Percentiles rank a stretch among this genome's conserved stretches.
phyloP scores from a whole-genome alignment of 2,329 filamentous ascomycete species.

The Ceratocystis albifundus region DNA sequence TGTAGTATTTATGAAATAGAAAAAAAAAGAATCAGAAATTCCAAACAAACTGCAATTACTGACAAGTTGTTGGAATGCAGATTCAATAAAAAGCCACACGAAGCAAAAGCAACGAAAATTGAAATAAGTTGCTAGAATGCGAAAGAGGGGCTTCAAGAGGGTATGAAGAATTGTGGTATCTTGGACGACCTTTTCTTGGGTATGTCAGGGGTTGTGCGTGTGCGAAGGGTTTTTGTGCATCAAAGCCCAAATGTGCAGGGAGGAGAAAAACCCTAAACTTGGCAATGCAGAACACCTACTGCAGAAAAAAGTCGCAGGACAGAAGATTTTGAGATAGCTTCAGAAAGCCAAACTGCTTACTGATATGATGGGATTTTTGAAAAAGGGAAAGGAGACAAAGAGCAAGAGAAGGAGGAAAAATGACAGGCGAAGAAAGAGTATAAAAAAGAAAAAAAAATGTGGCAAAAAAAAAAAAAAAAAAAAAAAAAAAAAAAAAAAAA shows the following conservation, averaged over 20 bases:
- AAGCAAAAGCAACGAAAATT: not conserved
- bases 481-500: not conserved
- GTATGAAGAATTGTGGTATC: not conserved
- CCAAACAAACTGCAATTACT: not conserved
- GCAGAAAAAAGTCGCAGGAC: too few species aligned
- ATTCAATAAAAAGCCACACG: not conserved
- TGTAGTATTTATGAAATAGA: not conserved
- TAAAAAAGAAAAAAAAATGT: not conserved
- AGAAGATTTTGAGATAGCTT: not conserved
- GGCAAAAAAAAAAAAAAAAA: not conserved
- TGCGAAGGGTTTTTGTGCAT: too few species aligned
- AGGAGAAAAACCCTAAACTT: not conserved
- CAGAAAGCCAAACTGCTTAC: not conserved
- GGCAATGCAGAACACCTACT: too few species aligned
- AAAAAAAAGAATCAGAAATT: not conserved
- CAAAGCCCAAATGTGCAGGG: not conserved
- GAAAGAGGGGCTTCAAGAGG: not conserved
- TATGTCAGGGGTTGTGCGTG: not conserved
- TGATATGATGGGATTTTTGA: not conserved
- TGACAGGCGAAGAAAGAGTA: not conserved
- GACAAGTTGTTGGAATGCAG: not conserved
- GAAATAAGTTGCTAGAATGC: not conserved
- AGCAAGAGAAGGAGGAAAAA: not conserved
- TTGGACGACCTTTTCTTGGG: not conserved
- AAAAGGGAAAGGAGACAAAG: conserved; percentile 9